phyloP scores from a whole-genome alignment of 257 asterid species.

The Gentiana dahurica region DNA sequence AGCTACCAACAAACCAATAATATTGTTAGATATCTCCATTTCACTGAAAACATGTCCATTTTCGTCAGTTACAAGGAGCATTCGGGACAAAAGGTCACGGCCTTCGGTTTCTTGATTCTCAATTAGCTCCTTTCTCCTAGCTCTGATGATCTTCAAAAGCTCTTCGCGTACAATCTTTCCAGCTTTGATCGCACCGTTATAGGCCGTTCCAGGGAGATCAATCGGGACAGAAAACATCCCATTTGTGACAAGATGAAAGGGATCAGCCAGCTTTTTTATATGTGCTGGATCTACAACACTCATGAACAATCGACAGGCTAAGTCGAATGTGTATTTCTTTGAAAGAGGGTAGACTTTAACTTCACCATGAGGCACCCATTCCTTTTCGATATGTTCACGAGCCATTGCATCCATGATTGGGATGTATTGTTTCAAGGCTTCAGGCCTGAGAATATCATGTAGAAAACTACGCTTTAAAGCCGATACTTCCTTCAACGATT shows the following conservation, averaged over 20 bases:
- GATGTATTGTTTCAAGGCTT: background rate
- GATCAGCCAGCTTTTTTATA: constrained; percentile 30
- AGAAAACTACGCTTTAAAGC: constrained; percentile 31
- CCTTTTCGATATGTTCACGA: constrained; percentile 29
- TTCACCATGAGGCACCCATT: constrained; percentile 29
- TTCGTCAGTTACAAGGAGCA: constrained; percentile 47
- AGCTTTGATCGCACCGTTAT: constrained; percentile 39
- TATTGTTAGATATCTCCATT: constrained; percentile 50
- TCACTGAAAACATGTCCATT: constrained; percentile 34
- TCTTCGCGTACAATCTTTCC: constrained; percentile 13
- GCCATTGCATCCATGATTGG: constrained; percentile 31
- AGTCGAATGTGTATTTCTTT: constrained; percentile 23
- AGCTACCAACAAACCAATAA: constrained; percentile 42
- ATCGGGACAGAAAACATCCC: constrained; percentile 26
- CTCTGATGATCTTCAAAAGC: background rate
- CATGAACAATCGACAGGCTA: constrained; percentile 38
- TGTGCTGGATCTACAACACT: constrained; percentile 23
- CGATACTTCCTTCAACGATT: constrained; percentile 27
- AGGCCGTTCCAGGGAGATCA: constrained; percentile 18
- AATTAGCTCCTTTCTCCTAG: constrained; percentile 39
- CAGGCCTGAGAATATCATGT: constrained; percentile 1
- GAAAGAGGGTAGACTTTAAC: background rate
- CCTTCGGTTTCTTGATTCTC: constrained; percentile 25
- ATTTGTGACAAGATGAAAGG: constrained; percentile 29
- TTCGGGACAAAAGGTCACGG: constrained; percentile 32